phyloP scores from a whole-genome alignment of 2,329 filamentous ascomycete species.

The Fusarium concolor region DNA sequence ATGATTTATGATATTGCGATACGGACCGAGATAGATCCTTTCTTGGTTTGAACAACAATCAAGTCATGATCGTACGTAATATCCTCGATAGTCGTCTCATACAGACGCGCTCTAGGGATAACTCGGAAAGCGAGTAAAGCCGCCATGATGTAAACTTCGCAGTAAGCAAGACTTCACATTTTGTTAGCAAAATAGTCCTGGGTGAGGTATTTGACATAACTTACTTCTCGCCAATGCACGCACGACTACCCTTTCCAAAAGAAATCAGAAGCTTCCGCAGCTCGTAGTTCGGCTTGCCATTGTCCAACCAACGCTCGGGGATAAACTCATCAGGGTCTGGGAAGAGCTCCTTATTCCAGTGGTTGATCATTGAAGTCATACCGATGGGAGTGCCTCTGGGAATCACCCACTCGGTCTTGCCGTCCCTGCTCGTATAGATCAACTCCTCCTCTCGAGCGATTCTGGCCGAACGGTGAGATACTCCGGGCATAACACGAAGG shows the following conservation, averaged over 20 bases:
- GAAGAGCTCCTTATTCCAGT: constrained; percentile 49
- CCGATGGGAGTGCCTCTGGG: constrained; percentile 48
- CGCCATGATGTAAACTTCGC: constrained; percentile 34
- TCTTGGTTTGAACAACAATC: constrained; percentile 38
- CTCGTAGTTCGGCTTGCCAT: constrained; percentile 43
- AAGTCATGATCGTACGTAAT: constrained; percentile 40
- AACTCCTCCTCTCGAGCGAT: constrained; percentile 46
- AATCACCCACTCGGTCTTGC: constrained; percentile 41
- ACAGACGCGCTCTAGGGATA: constrained; percentile 26
- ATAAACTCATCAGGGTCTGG: constrained; percentile 49
- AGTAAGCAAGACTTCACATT: constrained; percentile 27
- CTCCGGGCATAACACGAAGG: constrained; percentile 50
- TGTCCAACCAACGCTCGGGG: constrained; percentile 48
- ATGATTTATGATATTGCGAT: constrained; percentile 13
- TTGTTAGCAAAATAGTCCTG: not conserved
- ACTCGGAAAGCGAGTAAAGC: constrained; percentile 25
- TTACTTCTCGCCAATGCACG: constrained; percentile 42
- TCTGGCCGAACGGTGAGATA: constrained; percentile 42
- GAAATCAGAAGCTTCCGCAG: constrained; percentile 39
- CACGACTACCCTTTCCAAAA: constrained; percentile 38
- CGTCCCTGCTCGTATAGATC: constrained; percentile 39
- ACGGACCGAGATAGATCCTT: constrained; percentile 29
- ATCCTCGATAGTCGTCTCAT: constrained; percentile 33
- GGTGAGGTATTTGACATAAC: accelerated
- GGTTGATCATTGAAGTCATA: constrained; percentile 50